Evolutionary conservation across 2,329 filamentous ascomycete species (phyloP), one percentile per base, ranked within the genome.

Genomic region (Trichoderma endophyticum): DNA sequence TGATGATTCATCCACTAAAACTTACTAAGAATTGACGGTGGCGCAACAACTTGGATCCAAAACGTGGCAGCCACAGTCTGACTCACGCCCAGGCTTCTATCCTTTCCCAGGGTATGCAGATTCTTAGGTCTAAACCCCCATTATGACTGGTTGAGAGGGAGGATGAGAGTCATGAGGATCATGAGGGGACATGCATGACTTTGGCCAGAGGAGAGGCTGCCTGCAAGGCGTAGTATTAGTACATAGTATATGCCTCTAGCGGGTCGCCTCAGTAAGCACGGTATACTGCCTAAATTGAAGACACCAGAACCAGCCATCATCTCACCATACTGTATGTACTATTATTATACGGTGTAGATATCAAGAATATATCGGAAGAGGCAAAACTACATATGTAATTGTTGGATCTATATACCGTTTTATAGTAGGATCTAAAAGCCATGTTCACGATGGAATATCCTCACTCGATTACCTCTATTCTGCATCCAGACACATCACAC

Each of bases 1-100:
- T 51, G 66, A 61, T 69, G 66, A 69, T 69, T 69, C 66, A 69
- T 69, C 56, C 66, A 32, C 56, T 48, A 60, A 60, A 69, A 69
- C 66, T 69, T 61, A 69, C 66, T 60, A 60, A 60, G 57, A 68
- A 24, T 43, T 30, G 34, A 59, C 51, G 28, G 64, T 67, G 64
- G 54, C 64, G 64, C 32, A 67, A 24, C 15, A 15, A 30, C 1
- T 8, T 43, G 32, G 34, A n/a, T 32, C 30, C 64, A 67, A 30
- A 18, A 14, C 18, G 54, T 28, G 26, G 21, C 54, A n/a, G 30
- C 26, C 26, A 26, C 36, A 15, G 14, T 43, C 66, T 62, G 57
- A 70, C 66, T 70, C 66, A 62, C 30, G 34, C 32, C 57, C 56
- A 68, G 56, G 56, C 57, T 61, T 28, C 57, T 62, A 34, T 28